These are phyloP conservation scores for Voacanga thouarsii DNA, from an alignment of 257 asterid genomes.

Conservation along the genomic window DNA sequence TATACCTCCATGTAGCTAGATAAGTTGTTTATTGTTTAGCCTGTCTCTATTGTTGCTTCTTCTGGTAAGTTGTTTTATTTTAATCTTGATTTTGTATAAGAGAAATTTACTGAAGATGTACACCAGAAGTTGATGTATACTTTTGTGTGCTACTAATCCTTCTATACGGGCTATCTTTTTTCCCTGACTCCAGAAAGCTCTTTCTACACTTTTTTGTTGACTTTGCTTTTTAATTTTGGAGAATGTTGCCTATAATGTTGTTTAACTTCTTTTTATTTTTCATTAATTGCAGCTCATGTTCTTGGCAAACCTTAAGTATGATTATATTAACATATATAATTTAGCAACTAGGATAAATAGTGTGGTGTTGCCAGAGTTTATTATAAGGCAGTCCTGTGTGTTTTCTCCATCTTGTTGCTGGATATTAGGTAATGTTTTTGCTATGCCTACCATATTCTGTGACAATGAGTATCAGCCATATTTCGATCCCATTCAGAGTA, in stretches of 20 bases:
- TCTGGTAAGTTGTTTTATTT: neutral
- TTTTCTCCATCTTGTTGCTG: constrained; percentile 66
- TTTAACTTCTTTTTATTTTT: neutral
- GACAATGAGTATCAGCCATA: neutral
- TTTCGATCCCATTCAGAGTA: neutral
- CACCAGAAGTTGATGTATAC: neutral
- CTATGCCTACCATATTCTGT: constrained; percentile 55
- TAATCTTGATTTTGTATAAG: neutral
- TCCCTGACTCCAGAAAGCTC: neutral
- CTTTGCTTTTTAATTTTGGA: constrained; percentile 13
- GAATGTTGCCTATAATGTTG: constrained; percentile 5
- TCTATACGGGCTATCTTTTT: neutral
- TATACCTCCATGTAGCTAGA: too few species aligned
- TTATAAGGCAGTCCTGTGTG: constrained; percentile 59
- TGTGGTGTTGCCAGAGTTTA: constrained; percentile 67
- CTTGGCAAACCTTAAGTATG: constrained; percentile 82
- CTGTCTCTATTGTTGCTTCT: neutral
- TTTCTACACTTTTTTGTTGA: neutral
- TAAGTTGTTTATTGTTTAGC: too few species aligned
- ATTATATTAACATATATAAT: constrained; percentile 81
- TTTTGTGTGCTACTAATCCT: neutral
- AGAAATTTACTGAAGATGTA: neutral
- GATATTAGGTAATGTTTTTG: constrained; percentile 77
- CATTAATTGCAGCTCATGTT: constrained; percentile 88
- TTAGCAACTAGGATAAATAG: constrained; percentile 72